Percentiles rank a stretch among this genome's conserved stretches.
Conservation (phyloP, 2,329 filamentous ascomycete species). For the Diaporthe amygdali region DNA sequence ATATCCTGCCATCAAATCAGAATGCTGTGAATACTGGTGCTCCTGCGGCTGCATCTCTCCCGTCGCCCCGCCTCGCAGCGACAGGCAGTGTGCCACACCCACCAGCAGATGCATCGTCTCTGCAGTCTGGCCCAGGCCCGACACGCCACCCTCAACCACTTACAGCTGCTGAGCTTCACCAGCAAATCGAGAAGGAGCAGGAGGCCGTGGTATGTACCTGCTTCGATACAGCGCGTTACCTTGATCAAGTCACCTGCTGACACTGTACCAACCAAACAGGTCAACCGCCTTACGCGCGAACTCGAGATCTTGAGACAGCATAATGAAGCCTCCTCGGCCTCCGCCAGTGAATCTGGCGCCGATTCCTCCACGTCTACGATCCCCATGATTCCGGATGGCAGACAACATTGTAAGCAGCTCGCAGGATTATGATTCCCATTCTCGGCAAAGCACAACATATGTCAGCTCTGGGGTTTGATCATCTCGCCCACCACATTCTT, state of each 20-base stretch:
- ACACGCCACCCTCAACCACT: slow-evolving; percentile 85
- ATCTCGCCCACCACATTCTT: no score
- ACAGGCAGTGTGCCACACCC: slow-evolving; percentile 29
- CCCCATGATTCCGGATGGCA: slow-evolving; percentile 47
- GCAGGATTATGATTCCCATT: background rate
- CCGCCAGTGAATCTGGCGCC: slow-evolving; percentile 54
- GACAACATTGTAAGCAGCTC: slow-evolving; percentile 38
- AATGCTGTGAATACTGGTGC: slow-evolving; percentile 48
- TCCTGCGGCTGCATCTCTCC: slow-evolving; percentile 36
- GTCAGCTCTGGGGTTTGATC: no score
- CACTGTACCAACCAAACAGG: slow-evolving; percentile 51
- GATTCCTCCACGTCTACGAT: slow-evolving; percentile 38
- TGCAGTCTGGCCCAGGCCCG: slow-evolving; percentile 67
- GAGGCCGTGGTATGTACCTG: slow-evolving; percentile 77
- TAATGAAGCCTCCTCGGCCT: slow-evolving; percentile 69
- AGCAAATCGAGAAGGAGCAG: slow-evolving; percentile 92
- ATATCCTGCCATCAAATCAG: slow-evolving; percentile 64
- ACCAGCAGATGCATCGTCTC: slow-evolving; percentile 51
- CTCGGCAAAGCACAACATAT: no score
- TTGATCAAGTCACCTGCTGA: slow-evolving; percentile 10
- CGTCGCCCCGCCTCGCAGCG: slow-evolving; percentile 39
- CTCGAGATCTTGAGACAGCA: slow-evolving; percentile 80
- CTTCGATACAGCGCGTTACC: background rate
- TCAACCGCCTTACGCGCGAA: slow-evolving; percentile 92
- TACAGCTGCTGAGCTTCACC: slow-evolving; percentile 86